Percentiles rank a stretch among this genome's conserved stretches.
These are phyloP conservation scores for Conringia planisiliqua DNA, from an alignment of 345 rosid genomes.

Conservation along the genomic window DNA sequence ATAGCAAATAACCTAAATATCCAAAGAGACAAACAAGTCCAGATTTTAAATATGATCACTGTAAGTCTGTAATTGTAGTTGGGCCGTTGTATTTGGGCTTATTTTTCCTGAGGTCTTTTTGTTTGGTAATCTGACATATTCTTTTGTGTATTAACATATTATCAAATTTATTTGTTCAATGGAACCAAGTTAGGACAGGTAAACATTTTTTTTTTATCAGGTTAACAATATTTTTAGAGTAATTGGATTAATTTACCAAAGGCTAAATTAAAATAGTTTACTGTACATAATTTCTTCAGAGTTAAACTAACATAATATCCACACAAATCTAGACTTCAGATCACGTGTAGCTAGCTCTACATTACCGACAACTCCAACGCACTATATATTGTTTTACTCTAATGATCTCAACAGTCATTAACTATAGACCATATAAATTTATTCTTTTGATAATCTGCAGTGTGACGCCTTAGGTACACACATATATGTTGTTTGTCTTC, in stretches of 20 bases:
- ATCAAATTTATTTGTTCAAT: not conserved
- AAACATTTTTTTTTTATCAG: too few species aligned
- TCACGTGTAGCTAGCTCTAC: not conserved
- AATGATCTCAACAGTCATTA: not conserved
- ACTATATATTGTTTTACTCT: not conserved
- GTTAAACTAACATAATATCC: not conserved
- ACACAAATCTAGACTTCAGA: not conserved
- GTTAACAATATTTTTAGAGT: not conserved
- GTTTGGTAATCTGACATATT: not conserved
- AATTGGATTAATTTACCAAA: not conserved
- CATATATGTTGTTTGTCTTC: not conserved
- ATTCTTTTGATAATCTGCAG: not conserved
- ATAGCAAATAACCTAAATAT: not conserved
- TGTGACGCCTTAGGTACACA: not conserved
- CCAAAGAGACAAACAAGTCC: not conserved
- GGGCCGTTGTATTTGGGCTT: conserved; percentile 20
- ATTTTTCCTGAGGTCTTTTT: not conserved
- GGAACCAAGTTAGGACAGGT: not conserved
- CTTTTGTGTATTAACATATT: not conserved
- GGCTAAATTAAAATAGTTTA: not conserved
- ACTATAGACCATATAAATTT: not conserved
- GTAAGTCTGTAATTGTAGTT: conserved; percentile 1
- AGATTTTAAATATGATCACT: not conserved
- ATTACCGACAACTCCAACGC: not conserved
- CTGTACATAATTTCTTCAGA: not conserved